Evolutionary conservation across 2,329 filamentous ascomycete genomes (phyloP).

Genomic region (Diaporthe batatas): DNA sequence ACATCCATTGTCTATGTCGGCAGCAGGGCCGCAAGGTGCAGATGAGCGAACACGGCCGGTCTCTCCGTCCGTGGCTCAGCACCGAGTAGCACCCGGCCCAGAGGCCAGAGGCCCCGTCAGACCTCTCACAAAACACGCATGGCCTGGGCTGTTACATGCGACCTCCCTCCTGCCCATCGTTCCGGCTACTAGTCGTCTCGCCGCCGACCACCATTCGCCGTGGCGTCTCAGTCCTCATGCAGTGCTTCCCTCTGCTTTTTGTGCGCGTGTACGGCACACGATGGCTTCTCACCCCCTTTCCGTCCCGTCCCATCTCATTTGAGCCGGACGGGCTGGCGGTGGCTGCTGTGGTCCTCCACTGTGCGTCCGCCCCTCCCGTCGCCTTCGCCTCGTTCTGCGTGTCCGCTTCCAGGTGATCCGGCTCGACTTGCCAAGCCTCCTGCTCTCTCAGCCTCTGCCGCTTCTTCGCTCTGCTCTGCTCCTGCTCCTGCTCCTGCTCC

Average conservation of each 20-base stretch:
- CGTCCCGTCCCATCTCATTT: too few relatives aligned
- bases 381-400: constrained; percentile 3
- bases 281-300: not conserved
- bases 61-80: constrained; percentile 1
- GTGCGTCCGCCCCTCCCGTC: not conserved
- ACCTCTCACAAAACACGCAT: constrained; percentile 33
- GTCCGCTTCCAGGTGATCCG: not conserved
- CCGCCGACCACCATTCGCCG: constrained; percentile 32
- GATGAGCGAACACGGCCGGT: constrained; percentile 5
- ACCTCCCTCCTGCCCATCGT: constrained; percentile 26
- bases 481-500: not conserved
- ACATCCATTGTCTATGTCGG: too few relatives aligned
- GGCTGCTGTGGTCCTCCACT: constrained; percentile 2
- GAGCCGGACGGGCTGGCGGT: constrained; percentile 16
- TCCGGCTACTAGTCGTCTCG: constrained; percentile 3
- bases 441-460: constrained; percentile 9
- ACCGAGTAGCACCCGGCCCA: not conserved
- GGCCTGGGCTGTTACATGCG: constrained; percentile 20
- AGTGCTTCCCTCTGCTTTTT: constrained; percentile 15
- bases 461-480: not conserved
- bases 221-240: constrained; percentile 38
- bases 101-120: not conserved
- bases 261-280: constrained; percentile 10
- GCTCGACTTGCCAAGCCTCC: constrained; percentile 11
- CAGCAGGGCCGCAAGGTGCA: not conserved